A percentile compares a stretch with the other conserved stretches of the same genome.
phyloP scores from a whole-genome alignment of 306 rosid species.

The Begonia fuchsioides region DNA sequence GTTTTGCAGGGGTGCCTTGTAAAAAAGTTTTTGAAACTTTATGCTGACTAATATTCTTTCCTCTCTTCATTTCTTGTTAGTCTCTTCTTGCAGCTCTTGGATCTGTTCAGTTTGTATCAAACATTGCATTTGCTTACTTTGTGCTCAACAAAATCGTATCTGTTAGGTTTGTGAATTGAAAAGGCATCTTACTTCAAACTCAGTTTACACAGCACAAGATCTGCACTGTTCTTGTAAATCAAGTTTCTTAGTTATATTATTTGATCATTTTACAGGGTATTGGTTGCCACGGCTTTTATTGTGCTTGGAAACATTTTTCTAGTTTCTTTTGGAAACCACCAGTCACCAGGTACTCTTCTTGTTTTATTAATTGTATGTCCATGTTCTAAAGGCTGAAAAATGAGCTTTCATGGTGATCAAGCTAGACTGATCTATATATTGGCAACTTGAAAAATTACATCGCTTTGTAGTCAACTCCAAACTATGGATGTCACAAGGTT shows the following conservation, averaged over 20 bases:
- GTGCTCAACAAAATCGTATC: slow-evolving; percentile 91
- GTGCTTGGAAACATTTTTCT: slow-evolving; percentile 90
- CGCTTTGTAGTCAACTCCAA: no score
- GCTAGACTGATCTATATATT: no score
- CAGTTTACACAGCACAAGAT: slow-evolving; percentile 5
- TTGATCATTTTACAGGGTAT: slow-evolving; percentile 38
- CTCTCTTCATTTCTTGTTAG: slow-evolving; percentile 19
- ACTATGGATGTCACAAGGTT: no score
- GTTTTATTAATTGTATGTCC: slow-evolving; percentile 4
- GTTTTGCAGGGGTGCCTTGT: no score
- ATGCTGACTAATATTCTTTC: neutral
- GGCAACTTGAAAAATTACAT: no score
- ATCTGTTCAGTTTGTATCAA: slow-evolving; percentile 90
- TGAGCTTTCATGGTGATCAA: no score
- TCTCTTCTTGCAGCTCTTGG: slow-evolving; percentile 98
- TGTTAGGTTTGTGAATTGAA: slow-evolving; percentile 54
- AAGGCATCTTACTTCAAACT: no score
- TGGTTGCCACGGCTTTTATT: slow-evolving; percentile 91
- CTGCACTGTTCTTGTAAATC: slow-evolving; percentile 5
- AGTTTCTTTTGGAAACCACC: slow-evolving; percentile 97
- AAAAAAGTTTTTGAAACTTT: no score
- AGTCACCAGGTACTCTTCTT: slow-evolving; percentile 69
- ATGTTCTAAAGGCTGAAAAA: slow-evolving; percentile 1
- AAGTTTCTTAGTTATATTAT: neutral
- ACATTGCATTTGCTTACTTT: slow-evolving; percentile 91